Evolutionary conservation across 441 rosid species (phyloP).

Genomic region (Aleurites moluccanus): DNA sequence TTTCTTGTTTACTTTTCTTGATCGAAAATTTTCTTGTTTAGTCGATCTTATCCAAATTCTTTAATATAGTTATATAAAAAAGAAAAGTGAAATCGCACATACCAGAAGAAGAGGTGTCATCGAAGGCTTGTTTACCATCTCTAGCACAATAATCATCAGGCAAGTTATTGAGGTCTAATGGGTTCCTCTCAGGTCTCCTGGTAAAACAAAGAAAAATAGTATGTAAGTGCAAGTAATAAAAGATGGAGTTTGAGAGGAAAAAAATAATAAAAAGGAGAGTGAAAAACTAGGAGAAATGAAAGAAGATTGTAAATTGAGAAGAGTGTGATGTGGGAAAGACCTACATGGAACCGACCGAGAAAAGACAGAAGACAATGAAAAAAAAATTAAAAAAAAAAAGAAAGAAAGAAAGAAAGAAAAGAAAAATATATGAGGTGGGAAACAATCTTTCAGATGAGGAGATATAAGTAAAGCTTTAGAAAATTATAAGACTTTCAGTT

Average conservation of each 20-base stretch:
- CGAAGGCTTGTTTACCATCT: conserved; percentile 50
- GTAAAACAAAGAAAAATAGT: conserved; percentile 14
- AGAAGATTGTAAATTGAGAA: conserved; percentile 20
- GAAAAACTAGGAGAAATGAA: conserved; percentile 8
- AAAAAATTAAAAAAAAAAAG: conserved; percentile 18
- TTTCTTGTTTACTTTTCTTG: neutral
- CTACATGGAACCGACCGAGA: conserved; percentile 67
- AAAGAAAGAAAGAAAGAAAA: too few relatives aligned
- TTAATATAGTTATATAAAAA: too few relatives aligned
- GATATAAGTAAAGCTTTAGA: conserved; percentile 39
- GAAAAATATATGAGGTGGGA: conserved; percentile 9
- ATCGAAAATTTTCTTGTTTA: neutral
- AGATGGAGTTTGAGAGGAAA: neutral
- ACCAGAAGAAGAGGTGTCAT: conserved; percentile 57
- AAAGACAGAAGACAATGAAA: conserved; percentile 35
- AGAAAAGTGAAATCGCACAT: conserved; percentile 17
- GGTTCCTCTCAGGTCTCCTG: conserved; percentile 73
- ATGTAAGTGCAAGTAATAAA: neutral
- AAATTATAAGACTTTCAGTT: conserved; percentile 63
- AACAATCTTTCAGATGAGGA: conserved; percentile 37
- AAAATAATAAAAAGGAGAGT: conserved; percentile 15
- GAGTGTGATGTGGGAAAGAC: conserved; percentile 34
- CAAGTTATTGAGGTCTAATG: conserved; percentile 93
- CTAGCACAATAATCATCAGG: conserved; percentile 62
- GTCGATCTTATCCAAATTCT: too few relatives aligned